Evolutionary conservation across 2,329 filamentous ascomycete genomes (phyloP), one percentile per base, ranked within the genome.

Genomic region (Purpureocillium takamizusanense): DNA sequence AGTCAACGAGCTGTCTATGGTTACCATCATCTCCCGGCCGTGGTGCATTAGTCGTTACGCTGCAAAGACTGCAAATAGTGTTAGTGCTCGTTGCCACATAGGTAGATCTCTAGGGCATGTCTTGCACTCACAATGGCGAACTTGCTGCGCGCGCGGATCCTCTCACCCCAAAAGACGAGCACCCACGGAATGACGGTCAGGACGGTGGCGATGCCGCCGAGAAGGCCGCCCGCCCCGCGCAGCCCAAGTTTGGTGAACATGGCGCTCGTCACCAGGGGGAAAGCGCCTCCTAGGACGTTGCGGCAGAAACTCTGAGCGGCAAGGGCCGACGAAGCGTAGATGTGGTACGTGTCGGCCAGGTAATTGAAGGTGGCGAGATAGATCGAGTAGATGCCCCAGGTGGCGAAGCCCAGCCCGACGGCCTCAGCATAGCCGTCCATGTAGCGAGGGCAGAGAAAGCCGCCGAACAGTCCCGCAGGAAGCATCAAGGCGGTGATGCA

Each of bases 311-410:
- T 83, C 63, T 95, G 87, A 1, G 88, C 86, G 0, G 89, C 89
- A 6, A 95, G 66, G 0, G 89, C 88, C 1, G 85, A 92, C 30
- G 81, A 87, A 0, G 89, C 86, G 51, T 90, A 95, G 3, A 75
- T 70, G 54, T 88, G 83, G 58, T 95, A 95, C 2, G 81, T 82
- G 54, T 95, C 89, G 15, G 88, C 87, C 2, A 95, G 71, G 50
- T 94, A 95, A 56, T 95, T 95, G 65, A 95, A 95, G 0, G 87
- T 85, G 3, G 88, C 82, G 1, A 95, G 72, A 54, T 94, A 94
- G 28, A 95, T 78, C 31, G 78, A 81, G 57, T 86, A 90, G 46
- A 95, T 94, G 21, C 89, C 83, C 68, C 90, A 84, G 0, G 84
- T 90, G 0, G 86, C 81, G 42, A 87, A 74, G 1, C 71, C 76